Percentiles rank a stretch among this genome's conserved stretches.
Evolutionary conservation across 108 stramenopile genomes (phyloP).

Genomic region (Pseudonitzschia delicatissima): DNA sequence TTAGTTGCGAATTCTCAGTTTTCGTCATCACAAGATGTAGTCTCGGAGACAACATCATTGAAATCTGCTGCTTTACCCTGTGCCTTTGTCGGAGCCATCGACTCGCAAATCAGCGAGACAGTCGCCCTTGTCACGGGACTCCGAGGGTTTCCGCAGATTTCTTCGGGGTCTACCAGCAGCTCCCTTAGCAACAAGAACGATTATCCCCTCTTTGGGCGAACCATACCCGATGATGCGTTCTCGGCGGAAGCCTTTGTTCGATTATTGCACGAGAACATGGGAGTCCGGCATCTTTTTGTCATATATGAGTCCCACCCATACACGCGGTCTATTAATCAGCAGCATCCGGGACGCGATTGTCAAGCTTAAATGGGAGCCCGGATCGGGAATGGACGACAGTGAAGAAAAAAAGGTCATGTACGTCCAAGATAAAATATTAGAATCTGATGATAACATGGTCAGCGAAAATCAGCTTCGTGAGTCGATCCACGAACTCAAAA

Average conservation of each 20-base stretch:
- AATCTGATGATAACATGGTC: not conserved
- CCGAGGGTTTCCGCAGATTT: conserved; percentile 55
- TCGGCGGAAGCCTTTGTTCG: not conserved
- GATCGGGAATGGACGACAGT: not conserved
- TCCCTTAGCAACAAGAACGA: conserved; percentile 33
- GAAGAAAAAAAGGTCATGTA: not conserved
- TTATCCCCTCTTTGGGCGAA: conserved; percentile 52
- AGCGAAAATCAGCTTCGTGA: not conserved
- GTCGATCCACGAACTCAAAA: not conserved
- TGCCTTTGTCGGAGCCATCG: conserved; percentile 44
- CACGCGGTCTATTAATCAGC: not conserved
- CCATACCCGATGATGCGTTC: conserved; percentile 33
- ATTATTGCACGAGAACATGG: not conserved
- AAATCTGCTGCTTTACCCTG: conserved; percentile 26
- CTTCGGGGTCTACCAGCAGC: conserved; percentile 26
- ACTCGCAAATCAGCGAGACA: conserved; percentile 33
- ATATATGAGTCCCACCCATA: not conserved
- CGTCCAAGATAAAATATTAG: not conserved
- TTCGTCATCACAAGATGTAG: not conserved
- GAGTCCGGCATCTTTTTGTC: not conserved
- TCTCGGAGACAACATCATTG: not conserved
- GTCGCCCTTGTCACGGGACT: conserved; percentile 43
- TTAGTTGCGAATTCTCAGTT: not conserved
- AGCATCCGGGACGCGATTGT: not conserved
- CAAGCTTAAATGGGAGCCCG: not conserved